Evolutionary conservation across 2,329 filamentous ascomycete genomes (phyloP).

Genomic region (Trichoderma oligosporum): DNA sequence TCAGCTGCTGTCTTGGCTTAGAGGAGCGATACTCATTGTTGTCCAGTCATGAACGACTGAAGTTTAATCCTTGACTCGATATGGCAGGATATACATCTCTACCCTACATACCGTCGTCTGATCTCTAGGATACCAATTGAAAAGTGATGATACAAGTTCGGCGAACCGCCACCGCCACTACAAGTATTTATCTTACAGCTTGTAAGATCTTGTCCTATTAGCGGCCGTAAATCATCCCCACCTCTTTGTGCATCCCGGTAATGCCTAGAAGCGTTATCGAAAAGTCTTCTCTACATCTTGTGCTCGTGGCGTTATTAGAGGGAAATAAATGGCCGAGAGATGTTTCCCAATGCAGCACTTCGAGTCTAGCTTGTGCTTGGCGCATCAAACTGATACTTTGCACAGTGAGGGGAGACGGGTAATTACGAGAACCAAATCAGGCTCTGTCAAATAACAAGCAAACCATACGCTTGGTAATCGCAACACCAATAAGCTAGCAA

Average conservation of each 20-base stretch:
- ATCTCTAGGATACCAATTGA: too few species aligned
- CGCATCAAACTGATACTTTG: not conserved
- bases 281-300: too few species aligned
- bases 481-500: not conserved
- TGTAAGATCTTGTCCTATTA: not conserved
- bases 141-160: not conserved
- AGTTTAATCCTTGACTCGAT: too few species aligned
- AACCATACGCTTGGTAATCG: not conserved
- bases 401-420: not conserved
- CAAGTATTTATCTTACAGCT: too few species aligned
- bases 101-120: too few species aligned
- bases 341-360: conserved; percentile 9
- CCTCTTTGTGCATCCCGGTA: conserved; percentile 7
- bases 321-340: conserved; percentile 13
- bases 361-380: too few species aligned
- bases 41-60: too few species aligned
- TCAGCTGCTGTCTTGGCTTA: not conserved
- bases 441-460: not conserved
- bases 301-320: conserved; percentile 8
- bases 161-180: not conserved
- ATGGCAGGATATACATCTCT: too few species aligned
- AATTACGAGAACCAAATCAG: not conserved
- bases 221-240: not conserved
- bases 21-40: too few species aligned
- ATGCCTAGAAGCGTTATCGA: conserved; percentile 16